phyloP scores from a whole-genome alignment of 176 grass and related monocot species.

The Microstegium vimineum region DNA sequence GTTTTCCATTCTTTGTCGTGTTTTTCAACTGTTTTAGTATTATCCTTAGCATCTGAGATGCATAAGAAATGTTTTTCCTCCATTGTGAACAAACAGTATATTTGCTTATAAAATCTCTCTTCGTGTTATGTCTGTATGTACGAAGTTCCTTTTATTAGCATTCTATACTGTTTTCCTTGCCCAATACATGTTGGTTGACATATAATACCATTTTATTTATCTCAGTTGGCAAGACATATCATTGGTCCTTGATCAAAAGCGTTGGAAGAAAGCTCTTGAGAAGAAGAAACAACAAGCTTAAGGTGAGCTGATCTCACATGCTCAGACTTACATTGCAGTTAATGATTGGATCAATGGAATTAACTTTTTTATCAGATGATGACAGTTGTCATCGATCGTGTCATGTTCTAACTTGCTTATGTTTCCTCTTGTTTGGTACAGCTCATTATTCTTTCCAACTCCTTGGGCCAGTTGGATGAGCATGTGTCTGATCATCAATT shows the following conservation, averaged over 20 bases:
- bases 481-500: neutral
- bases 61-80: neutral
- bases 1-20: neutral
- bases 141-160: neutral
- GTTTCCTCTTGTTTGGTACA: neutral
- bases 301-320: conserved; percentile 11
- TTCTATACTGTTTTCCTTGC: neutral
- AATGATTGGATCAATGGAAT: neutral
- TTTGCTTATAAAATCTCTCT: neutral
- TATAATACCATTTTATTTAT: conserved; percentile 2
- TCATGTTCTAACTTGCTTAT: neutral
- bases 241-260: conserved; percentile 48
- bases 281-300: conserved; percentile 44
- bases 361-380: neutral
- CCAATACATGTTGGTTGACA: conserved; percentile 11
- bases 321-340: neutral
- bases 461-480: neutral
- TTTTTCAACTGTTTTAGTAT: neutral
- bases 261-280: conserved; percentile 51
- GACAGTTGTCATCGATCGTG: neutral
- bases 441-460: neutral
- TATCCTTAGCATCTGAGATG: neutral
- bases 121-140: neutral
- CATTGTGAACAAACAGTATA: neutral
- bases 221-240: conserved; percentile 46